Base-by-base conservation (phyloP, 2,329 filamentous ascomycete species). In the Colletotrichum liriopes region DNA sequence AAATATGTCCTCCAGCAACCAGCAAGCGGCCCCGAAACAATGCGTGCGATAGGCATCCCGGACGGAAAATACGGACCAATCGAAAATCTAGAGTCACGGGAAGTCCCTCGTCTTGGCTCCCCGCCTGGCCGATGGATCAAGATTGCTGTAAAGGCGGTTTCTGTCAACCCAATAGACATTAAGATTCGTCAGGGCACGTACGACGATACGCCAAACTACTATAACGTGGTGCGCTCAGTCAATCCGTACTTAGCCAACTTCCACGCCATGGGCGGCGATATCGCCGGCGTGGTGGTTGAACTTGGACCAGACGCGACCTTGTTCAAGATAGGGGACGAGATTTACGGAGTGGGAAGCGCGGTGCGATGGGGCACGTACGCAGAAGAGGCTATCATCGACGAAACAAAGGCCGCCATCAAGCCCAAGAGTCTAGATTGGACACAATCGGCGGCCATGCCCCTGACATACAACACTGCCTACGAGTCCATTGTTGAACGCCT, bases 281-380 rank as follows among this genome's bases (percentile, higher is more conserved):
- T 54, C 51, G 23, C 51, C 23, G 51, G 51, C 51, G 18, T 54
- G 4, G 51, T 54, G 3, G 32, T n/a, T 16, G 51, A 54, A n/a
- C 51, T 54, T 12, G 51, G 51, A 23, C 51, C 51, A n/a, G 51
- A 54, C 12, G 51, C 51, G 11, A 54, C 5, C 9, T 16, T 54
- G 51, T 54, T 32, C 29, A 26, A 54, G 6, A n/a, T 54, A 8
- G 51, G 51, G 11, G 51, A 54, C 26, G 51, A 54, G 26, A 54
- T 54, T 7, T 54, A 54, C 51, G 51, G 51, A 16, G 51, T 54
- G 2, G 51, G 51, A 29, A 54, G 51, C 11, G 51, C 51, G 12
- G 51, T 54, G 12, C 51, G 51, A 29, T 54, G 51, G 51, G 51
- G 51, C 51, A 54, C 51, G 6, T 54, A 54, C 51, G 51, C 51